Conservation (phyloP, 2,329 filamentous ascomycete species). For the Alternaria triticina region DNA sequence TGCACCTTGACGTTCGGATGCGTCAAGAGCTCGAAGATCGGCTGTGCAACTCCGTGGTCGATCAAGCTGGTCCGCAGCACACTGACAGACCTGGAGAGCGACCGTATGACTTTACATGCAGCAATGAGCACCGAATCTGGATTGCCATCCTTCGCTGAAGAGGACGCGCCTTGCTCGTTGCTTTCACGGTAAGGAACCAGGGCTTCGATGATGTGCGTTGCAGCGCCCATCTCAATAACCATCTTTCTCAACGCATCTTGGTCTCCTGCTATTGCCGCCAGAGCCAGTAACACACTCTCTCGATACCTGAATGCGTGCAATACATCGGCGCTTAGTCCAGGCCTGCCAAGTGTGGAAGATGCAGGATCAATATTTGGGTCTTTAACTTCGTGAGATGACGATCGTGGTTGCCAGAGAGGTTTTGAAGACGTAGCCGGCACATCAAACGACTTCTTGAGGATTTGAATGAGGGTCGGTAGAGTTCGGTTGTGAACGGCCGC, state of each 20-base stretch:
- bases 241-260: slow-evolving; percentile 85
- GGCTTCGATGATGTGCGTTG: slow-evolving; percentile 84
- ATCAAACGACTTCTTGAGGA: slow-evolving; percentile 72
- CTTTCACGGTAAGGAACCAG: slow-evolving; percentile 66
- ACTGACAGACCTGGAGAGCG: slow-evolving; percentile 83
- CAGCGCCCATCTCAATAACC: slow-evolving; percentile 80
- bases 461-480: slow-evolving; percentile 66
- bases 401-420: slow-evolving; percentile 62
- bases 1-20: slow-evolving; percentile 80
- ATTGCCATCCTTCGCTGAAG: slow-evolving; percentile 69
- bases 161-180: slow-evolving; percentile 39
- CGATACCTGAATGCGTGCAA: slow-evolving; percentile 76
- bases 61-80: slow-evolving; percentile 85
- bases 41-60: slow-evolving; percentile 80
- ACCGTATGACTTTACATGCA: slow-evolving; percentile 80
- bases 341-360: slow-evolving; percentile 42
- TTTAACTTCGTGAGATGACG: slow-evolving; percentile 29
- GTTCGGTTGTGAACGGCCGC: slow-evolving; percentile 76
- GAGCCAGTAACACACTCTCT: slow-evolving; percentile 75
- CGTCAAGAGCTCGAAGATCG: slow-evolving; percentile 75
- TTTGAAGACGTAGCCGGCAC: slow-evolving; percentile 56
- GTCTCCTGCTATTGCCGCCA: slow-evolving; percentile 80
- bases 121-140: slow-evolving; percentile 79
- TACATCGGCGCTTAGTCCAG: slow-evolving; percentile 56
- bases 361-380: slow-evolving; percentile 37